Evolutionary conservation across 805 yeast species (phyloP).

Genomic region (Monosporozyma aerobia): DNA sequence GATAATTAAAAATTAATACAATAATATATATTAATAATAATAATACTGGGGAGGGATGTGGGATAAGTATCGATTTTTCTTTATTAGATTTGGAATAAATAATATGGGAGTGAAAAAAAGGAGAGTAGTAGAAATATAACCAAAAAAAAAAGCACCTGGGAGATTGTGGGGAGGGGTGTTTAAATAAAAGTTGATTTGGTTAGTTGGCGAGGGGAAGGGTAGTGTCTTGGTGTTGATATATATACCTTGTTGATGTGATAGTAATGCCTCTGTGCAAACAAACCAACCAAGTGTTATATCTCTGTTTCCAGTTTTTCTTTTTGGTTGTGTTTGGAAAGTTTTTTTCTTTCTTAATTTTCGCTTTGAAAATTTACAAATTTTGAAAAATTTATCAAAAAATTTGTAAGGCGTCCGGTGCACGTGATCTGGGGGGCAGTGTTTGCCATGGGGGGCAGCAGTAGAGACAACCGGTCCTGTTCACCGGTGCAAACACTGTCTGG

Average conservation of each 20-base stretch:
- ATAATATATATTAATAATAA: too few species aligned
- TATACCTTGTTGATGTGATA: neutral
- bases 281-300: neutral
- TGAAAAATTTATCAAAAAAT: too few species aligned
- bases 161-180: too few species aligned
- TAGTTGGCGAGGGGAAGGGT: too few species aligned
- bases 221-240: neutral
- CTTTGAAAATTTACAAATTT: neutral
- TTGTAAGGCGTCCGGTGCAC: neutral
- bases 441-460: too few species aligned
- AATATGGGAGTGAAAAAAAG: neutral
- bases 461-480: too few species aligned
- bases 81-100: neutral
- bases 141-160: neutral
- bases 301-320: neutral
- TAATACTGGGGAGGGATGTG: neutral
- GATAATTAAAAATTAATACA: too few species aligned
- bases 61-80: neutral
- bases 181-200: too few species aligned
- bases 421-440: neutral
- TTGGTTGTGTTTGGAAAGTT: neutral
- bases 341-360: neutral
- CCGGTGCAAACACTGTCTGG: neutral
- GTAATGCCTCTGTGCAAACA: neutral
- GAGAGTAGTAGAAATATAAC: too few species aligned